Evolutionary conservation across 2,329 filamentous ascomycete genomes (phyloP), one percentile per base, ranked within the genome.

Genomic region (Plenodomus lindquistii): DNA sequence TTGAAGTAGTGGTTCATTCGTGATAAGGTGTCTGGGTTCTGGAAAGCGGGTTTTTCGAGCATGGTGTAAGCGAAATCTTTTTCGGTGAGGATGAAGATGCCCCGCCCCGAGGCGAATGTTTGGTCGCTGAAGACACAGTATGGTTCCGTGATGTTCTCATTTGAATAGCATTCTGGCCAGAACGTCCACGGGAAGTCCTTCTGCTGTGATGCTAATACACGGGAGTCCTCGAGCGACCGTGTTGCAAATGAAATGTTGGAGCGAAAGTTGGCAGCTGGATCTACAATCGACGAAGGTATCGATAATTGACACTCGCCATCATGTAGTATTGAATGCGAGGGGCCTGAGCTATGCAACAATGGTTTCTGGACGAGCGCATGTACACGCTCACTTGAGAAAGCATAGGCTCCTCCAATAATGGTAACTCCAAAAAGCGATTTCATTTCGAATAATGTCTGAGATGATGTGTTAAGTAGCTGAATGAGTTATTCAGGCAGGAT

Each of bases 131-230:
- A 71, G 27, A 67, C 57, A 42, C 69, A 71, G 24, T 63, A 59
- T 1, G 67, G 60, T 4, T 66, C 62, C 19, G 51, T 37, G 13
- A 48, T 59, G 17, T 65, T 46, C 9, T 65, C 59, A 21, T 54
- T 65, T 1, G 63, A 54, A 41, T 63, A 70, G 42, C 68, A 70
- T 44, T 69, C 59, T 0, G 68, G 68, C 60, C 62, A 65, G 40
- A 62, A 66, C 0, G 66, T 65, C 68, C 68, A 71, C 2, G 65
- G 67, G 34, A 67, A 68, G 37, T 66, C 42, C 7, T 51, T 40
- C 6, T 48, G 17, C 31, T 57, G 40, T 24, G 59, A 52, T 7
- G 64, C 65, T n/a, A 51, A 31, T 6, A 29, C 40, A 11, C 60
- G 57, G 15, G 65, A 52, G 22, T 68, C 60, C 22, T 66, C 59